phyloP scores from a whole-genome alignment of 768 basidiomycete species.

The Naganishia onofrii region DNA sequence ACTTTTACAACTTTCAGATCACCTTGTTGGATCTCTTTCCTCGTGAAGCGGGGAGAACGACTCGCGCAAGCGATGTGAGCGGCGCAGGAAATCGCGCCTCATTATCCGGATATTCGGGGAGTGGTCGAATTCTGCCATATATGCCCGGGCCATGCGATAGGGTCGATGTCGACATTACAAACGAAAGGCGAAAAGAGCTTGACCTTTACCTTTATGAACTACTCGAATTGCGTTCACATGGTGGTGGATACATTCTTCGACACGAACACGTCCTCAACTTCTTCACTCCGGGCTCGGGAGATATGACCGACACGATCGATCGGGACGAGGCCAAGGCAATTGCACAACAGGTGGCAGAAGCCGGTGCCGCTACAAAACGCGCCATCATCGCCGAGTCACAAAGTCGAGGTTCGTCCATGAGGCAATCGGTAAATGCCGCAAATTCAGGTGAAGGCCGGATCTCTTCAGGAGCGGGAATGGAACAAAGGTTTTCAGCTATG shows the following conservation, averaged over 20 bases:
- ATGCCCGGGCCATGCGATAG: conserved; percentile 92
- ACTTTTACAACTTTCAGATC: conserved; percentile 97
- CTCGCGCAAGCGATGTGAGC: conserved; percentile 26
- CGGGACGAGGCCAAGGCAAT: conserved; percentile 52
- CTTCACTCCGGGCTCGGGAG: conserved; percentile 78
- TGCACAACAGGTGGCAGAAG: conserved; percentile 24
- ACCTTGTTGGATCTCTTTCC: conserved; percentile 81
- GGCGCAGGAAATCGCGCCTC: conserved; percentile 30
- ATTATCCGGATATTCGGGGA: conserved; percentile 33
- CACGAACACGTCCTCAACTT: conserved; percentile 77
- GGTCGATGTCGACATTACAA: conserved; percentile 79
- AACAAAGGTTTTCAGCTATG: conserved; percentile 42
- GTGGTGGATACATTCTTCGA: conserved; percentile 76
- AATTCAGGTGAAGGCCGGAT: background rate
- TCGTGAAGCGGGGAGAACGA: conserved; percentile 74
- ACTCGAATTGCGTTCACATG: conserved; percentile 64
- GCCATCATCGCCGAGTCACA: conserved; percentile 14
- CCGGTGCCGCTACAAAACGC: conserved; percentile 21
- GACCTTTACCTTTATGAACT: conserved; percentile 83
- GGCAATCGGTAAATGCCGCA: conserved; percentile 1
- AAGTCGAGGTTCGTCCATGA: conserved; percentile 13
- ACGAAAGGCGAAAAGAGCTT: conserved; percentile 73
- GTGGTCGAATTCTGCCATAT: conserved; percentile 77
- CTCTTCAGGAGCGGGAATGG: conserved; percentile 35
- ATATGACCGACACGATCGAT: conserved; percentile 68